These are phyloP conservation scores for Prunus armeniaca DNA, from an alignment of 306 rosid species.

Conservation along the genomic window DNA sequence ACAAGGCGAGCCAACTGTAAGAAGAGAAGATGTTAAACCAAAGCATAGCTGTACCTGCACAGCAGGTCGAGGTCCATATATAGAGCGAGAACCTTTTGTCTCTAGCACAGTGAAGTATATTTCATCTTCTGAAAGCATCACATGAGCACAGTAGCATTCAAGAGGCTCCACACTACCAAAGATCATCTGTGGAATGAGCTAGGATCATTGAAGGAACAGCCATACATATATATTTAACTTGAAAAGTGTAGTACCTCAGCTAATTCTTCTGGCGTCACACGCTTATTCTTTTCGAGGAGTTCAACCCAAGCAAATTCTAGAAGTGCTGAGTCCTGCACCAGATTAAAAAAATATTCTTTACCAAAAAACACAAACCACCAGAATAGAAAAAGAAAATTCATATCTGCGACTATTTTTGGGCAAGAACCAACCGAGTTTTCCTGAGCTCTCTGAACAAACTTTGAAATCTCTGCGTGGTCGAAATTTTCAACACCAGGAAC, in stretches of 20 bases:
- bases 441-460: slow-evolving; percentile 63
- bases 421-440: slow-evolving; percentile 67
- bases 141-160: slow-evolving; percentile 89
- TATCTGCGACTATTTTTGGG: slow-evolving; percentile 18
- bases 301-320: slow-evolving; percentile 98
- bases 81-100: slow-evolving; percentile 64
- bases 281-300: slow-evolving; percentile 78
- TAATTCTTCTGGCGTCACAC: slow-evolving; percentile 76
- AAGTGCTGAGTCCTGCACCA: slow-evolving; percentile 70
- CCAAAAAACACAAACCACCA: slow-evolving; percentile 6
- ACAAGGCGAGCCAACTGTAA: neutral
- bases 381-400: neutral
- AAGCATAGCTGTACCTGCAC: slow-evolving; percentile 57
- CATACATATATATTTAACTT: slow-evolving; percentile 15
- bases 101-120: slow-evolving; percentile 77
- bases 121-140: slow-evolving; percentile 83
- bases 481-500: slow-evolving; percentile 85
- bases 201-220: slow-evolving; percentile 29
- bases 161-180: slow-evolving; percentile 82
- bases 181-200: slow-evolving; percentile 67
- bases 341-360: slow-evolving; percentile 24
- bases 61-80: slow-evolving; percentile 84
- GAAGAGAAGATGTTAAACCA: neutral
- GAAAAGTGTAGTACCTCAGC: slow-evolving; percentile 62
- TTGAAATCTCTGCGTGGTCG: slow-evolving; percentile 59